Evolutionary conservation across 2,329 filamentous ascomycete genomes (phyloP).

Genomic region (Bipolaris cookei): DNA sequence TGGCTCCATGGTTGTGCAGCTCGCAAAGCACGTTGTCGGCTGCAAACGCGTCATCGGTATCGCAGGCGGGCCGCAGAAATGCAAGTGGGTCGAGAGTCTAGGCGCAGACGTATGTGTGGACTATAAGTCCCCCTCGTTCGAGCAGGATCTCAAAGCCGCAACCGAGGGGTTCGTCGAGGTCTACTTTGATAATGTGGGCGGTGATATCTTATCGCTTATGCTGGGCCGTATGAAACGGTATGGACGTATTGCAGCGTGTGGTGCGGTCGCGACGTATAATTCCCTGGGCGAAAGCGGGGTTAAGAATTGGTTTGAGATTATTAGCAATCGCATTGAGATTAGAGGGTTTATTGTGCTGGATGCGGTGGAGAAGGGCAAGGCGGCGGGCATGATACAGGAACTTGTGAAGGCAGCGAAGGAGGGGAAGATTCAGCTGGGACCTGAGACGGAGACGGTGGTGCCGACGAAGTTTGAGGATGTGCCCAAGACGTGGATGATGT

Average conservation of each 20-base stretch:
- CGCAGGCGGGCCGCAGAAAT: conserved; percentile 60
- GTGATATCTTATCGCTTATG: conserved; percentile 56
- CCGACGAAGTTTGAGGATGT: conserved; percentile 57
- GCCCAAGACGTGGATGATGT: conserved; percentile 56
- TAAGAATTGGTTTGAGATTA: conserved; percentile 55
- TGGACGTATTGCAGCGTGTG: conserved; percentile 54
- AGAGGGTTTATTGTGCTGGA: conserved; percentile 55
- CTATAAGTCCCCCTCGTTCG: conserved; percentile 59
- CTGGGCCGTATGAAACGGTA: conserved; percentile 51
- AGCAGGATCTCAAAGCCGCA: conserved; percentile 54
- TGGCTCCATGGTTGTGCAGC: conserved; percentile 70
- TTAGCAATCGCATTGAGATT: conserved; percentile 51
- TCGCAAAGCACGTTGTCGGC: conserved; percentile 58
- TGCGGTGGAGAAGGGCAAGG: conserved; percentile 40
- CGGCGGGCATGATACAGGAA: conserved; percentile 31
- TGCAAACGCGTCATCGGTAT: conserved; percentile 60
- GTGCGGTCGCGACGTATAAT: conserved; percentile 55
- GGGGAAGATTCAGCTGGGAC: conserved; percentile 55
- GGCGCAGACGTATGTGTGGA: conserved; percentile 63
- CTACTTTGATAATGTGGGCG: conserved; percentile 61
- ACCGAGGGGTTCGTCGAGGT: conserved; percentile 60
- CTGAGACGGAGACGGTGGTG: conserved; percentile 57
- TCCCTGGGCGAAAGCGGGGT: conserved; percentile 39
- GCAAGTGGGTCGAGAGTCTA: conserved; percentile 57
- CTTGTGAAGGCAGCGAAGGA: conserved; percentile 45